Evolutionary conservation across 2,329 filamentous ascomycete species (phyloP).

Genomic region (Microcyclospora pomicola): DNA sequence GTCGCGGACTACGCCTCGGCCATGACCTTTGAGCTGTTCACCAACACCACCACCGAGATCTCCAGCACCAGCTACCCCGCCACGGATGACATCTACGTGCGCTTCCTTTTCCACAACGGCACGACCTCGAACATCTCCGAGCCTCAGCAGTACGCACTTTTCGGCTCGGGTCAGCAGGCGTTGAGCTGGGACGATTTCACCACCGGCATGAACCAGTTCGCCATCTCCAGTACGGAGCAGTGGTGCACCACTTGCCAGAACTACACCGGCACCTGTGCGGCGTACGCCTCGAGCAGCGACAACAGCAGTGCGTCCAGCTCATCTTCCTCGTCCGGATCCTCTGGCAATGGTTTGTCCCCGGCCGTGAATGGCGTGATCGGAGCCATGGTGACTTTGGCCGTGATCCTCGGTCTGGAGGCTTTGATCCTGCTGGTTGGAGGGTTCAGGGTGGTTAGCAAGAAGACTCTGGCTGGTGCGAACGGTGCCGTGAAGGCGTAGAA

Average conservation of each 20-base stretch:
- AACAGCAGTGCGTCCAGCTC: slow-evolving; percentile 10
- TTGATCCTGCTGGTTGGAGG: slow-evolving; percentile 42
- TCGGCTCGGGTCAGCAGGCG: slow-evolving; percentile 40
- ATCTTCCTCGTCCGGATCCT: slow-evolving; percentile 10
- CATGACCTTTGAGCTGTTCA: slow-evolving; percentile 64
- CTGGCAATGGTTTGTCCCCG: slow-evolving; percentile 42
- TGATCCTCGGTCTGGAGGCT: slow-evolving; percentile 44
- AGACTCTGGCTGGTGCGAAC: slow-evolving; percentile 20
- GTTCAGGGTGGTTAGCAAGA: slow-evolving; percentile 45
- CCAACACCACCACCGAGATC: slow-evolving; percentile 32
- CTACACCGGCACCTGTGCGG: slow-evolving; percentile 51
- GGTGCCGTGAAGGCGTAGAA: too few species aligned
- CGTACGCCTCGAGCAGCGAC: slow-evolving; percentile 23
- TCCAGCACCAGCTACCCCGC: slow-evolving; percentile 23
- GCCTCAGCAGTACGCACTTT: slow-evolving; percentile 44
- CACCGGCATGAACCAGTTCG: slow-evolving; percentile 48
- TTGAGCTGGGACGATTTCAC: slow-evolving; percentile 60
- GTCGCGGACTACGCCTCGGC: slow-evolving; percentile 73
- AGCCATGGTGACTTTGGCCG: slow-evolving; percentile 52
- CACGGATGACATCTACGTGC: slow-evolving; percentile 39
- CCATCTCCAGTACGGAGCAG: slow-evolving; percentile 46
- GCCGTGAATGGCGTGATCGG: slow-evolving; percentile 71
- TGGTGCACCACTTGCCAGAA: slow-evolving; percentile 73
- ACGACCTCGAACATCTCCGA: slow-evolving; percentile 33
- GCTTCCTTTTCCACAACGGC: slow-evolving; percentile 51